phyloP scores from a whole-genome alignment of 768 basidiomycete genomes.

The Mycena belliarum region DNA sequence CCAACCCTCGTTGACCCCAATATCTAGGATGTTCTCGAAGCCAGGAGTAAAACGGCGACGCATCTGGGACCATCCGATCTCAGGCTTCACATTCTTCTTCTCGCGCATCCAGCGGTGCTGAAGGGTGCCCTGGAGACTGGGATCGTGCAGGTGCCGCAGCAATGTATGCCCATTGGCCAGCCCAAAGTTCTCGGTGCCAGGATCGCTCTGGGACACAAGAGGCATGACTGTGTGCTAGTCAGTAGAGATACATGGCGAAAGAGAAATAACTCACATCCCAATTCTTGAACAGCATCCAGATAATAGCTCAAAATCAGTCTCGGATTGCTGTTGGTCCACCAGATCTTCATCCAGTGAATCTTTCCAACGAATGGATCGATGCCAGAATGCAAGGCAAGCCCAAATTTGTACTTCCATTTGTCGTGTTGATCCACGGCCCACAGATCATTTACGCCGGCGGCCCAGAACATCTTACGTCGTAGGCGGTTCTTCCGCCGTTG shows the following conservation, averaged over 20 bases:
- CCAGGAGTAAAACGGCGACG: too few species aligned
- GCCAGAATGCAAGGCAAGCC: neutral
- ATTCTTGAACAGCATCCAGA: neutral
- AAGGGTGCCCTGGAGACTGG: neutral
- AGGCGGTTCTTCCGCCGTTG: neutral
- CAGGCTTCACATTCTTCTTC: neutral
- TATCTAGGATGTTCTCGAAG: neutral
- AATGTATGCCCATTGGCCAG: neutral
- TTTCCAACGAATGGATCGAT: neutral
- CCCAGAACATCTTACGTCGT: neutral
- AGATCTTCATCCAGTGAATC: neutral
- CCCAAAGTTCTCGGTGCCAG: neutral
- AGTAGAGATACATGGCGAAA: too few species aligned
- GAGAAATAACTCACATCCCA: neutral
- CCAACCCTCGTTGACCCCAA: neutral
- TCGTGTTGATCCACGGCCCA: neutral
- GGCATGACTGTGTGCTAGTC: neutral
- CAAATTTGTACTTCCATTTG: neutral
- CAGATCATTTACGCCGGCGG: neutral
- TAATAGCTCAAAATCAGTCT: neutral
- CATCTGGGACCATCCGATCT: too few species aligned
- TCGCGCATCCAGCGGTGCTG: neutral
- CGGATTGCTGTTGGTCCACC: neutral
- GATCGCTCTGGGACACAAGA: neutral
- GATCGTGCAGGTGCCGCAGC: neutral